A percentile compares a stretch with the other conserved stretches of the same genome.
These are phyloP conservation scores for Lolium multiflorum DNA, from an alignment of 176 grass and related monocot species.

Conservation along the genomic window DNA sequence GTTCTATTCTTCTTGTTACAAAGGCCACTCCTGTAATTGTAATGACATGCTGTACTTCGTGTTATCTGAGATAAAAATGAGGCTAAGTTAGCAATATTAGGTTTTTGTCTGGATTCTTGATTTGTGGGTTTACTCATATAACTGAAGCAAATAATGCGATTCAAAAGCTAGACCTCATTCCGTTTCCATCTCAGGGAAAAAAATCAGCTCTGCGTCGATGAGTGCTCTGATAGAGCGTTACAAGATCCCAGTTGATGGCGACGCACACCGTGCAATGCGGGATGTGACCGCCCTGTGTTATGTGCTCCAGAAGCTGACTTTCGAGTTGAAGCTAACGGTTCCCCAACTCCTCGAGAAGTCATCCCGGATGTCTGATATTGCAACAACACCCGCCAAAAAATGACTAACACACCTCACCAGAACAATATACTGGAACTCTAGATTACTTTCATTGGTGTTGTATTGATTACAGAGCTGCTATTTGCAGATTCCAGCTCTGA, in stretches of 20 bases:
- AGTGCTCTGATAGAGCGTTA: conserved; percentile 56
- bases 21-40: neutral
- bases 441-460: conserved; percentile 37
- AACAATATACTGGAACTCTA: conserved; percentile 23
- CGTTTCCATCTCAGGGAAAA: conserved; percentile 56
- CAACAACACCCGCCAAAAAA: conserved; percentile 29
- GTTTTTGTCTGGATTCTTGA: conserved; percentile 26
- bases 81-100: conserved; percentile 6
- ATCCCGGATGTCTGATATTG: conserved; percentile 54
- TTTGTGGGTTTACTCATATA: conserved; percentile 13
- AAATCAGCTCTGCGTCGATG: conserved; percentile 58
- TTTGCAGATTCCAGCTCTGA: conserved; percentile 40
- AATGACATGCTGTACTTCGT: conserved; percentile 19
- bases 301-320: conserved; percentile 74
- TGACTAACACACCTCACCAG: neutral
- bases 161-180: conserved; percentile 31
- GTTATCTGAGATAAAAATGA: conserved; percentile 8
- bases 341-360: conserved; percentile 63
- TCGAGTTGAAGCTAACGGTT: conserved; percentile 77
- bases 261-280: conserved; percentile 70
- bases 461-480: conserved; percentile 32
- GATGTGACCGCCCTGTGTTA: conserved; percentile 72
- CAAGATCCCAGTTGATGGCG: conserved; percentile 53
- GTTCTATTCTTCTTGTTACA: conserved; percentile 28
- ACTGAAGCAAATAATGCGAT: conserved; percentile 9